Conservation (phyloP, 441 rosid species). For the Melastoma candidum region DNA sequence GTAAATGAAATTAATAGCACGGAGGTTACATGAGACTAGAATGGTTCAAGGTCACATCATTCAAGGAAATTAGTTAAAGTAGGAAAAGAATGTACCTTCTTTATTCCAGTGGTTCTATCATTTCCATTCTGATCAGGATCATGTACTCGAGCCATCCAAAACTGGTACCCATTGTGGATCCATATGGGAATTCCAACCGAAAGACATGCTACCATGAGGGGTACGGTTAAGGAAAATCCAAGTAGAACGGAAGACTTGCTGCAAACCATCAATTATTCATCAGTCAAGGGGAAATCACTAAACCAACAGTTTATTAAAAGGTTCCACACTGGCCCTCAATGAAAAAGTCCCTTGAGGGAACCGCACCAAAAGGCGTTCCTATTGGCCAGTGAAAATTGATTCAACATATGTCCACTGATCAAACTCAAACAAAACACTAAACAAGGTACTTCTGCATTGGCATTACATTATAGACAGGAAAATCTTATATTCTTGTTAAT, state of each 20-base stretch:
- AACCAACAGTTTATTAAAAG: slow-evolving; percentile 7
- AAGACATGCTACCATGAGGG: slow-evolving; percentile 96
- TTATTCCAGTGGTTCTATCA: slow-evolving; percentile 47
- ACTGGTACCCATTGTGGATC: slow-evolving; percentile 87
- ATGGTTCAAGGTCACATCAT: no score
- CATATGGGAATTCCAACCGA: slow-evolving; percentile 91
- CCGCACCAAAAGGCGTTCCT: no score
- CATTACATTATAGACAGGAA: not conserved
- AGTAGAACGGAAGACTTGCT: slow-evolving; percentile 98
- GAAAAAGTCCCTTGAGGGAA: slow-evolving; percentile 18
- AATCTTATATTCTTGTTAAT: no score
- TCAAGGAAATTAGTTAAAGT: slow-evolving; percentile 19
- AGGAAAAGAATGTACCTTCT: slow-evolving; percentile 58
- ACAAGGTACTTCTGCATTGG: slow-evolving; percentile 6
- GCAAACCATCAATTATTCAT: slow-evolving; percentile 25
- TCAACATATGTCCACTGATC: no score
- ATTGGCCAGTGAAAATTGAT: no score
- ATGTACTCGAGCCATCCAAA: slow-evolving; percentile 56
- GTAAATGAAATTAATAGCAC: no score
- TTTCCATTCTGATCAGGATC: slow-evolving; percentile 51
- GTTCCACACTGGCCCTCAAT: not conserved
- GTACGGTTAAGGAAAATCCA: slow-evolving; percentile 92
- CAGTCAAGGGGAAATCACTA: slow-evolving; percentile 12
- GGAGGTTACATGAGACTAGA: no score
- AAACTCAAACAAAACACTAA: slow-evolving; percentile 4